Percentiles rank a stretch among this genome's conserved stretches.
phyloP scores from a whole-genome alignment of 83 land plant genomes.

The Isoetes engelmannii region DNA sequence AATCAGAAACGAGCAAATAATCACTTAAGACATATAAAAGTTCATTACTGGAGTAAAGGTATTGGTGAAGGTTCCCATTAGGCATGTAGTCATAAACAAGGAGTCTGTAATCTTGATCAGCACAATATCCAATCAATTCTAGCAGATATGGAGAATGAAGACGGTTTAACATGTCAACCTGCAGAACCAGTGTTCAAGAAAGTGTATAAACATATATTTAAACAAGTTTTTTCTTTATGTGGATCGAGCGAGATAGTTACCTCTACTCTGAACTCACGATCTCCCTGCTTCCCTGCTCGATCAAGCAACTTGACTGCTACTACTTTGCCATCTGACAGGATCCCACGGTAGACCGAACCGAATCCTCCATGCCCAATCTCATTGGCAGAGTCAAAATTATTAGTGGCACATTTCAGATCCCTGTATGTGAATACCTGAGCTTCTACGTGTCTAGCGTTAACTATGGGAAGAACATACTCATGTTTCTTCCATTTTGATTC shows the following conservation, averaged over 20 bases:
- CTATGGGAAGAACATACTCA: too few species aligned
- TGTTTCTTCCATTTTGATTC: too few species aligned
- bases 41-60: conserved; percentile 7
- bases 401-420: conserved; percentile 59
- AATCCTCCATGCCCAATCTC: conserved; percentile 58
- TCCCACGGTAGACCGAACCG: conserved; percentile 51
- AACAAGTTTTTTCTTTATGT: too few species aligned
- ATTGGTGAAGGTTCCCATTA: conserved; percentile 12
- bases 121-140: conserved; percentile 15
- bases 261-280: conserved; percentile 67
- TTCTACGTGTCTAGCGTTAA: conserved; percentile 6
- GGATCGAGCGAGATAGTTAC: conserved; percentile 10
- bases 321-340: conserved; percentile 47
- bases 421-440: conserved; percentile 71
- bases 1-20: too few species aligned
- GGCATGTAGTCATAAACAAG: conserved; percentile 18
- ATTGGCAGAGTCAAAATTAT: conserved; percentile 43
- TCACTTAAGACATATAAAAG: too few species aligned
- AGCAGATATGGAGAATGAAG: conserved; percentile 15
- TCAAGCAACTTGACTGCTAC: conserved; percentile 54
- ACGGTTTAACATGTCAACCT: conserved; percentile 18
- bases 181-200: not conserved
- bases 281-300: conserved; percentile 50
- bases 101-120: conserved; percentile 13
- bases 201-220: not conserved